Evolutionary conservation across 139 green algal genomes (phyloP), one percentile per base, ranked within the genome.

Genomic region (Chlamydomonas sp.): DNA sequence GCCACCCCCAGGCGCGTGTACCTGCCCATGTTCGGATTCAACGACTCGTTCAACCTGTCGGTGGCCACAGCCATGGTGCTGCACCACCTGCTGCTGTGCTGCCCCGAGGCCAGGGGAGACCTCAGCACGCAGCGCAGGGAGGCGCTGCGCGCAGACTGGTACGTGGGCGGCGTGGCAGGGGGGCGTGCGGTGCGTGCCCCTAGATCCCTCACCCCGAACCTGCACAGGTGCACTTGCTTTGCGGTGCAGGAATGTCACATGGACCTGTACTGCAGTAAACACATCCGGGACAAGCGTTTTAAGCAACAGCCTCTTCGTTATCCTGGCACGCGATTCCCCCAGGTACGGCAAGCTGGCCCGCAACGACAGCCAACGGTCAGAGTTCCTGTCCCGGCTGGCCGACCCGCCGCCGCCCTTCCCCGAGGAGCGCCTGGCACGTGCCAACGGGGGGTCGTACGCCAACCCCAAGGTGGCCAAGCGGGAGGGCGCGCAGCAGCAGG

Each of bases 21-120:
- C 58, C 83, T 94, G 68, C 92, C 92, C 15, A 89, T 94, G 92
- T 90, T 83, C 72, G 92, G 92, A 20, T 93, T 91, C 82, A 94
- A 88, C 62, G 85, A 88, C 64, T 91, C 85, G 12, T 83, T 92
- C 78, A 93, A 93, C 79, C 74, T 88, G 63, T 89, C 83, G 18
- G 89, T 93, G 1, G 91, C 91, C 15, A 91, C 91, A 20, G 78
- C 85, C 15, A 76, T 93, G 78, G 83, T 93, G 9, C 78, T 93
- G 58, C 89, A 92, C 64, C 83, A 90, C n/a, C 79, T 91, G 3
- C 81, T 93, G 5, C 18, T 73, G 17, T 59, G 78, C 68, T 79
- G 85, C 20, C 89, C 89, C 4, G 20, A 74, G 60, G 78, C 74
- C 12, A 63, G 90, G 5, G 90, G 90, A 4, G 78, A 93, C 78